These are phyloP conservation scores for Xanthoconium separans DNA, from an alignment of 1,284 basidiomycete species.

Conservation along the genomic window DNA sequence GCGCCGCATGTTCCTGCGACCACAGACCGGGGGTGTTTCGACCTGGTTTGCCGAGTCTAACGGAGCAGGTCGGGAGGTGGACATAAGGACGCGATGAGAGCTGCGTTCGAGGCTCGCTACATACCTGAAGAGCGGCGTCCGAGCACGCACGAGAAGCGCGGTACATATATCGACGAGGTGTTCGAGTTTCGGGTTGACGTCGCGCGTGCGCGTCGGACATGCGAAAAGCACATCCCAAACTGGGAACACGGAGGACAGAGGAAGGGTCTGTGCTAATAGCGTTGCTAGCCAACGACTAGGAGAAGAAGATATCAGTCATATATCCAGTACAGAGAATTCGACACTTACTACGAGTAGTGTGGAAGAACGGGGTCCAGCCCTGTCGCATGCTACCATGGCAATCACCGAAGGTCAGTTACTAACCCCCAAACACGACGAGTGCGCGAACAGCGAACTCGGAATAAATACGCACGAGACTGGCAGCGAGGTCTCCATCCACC, in stretches of 20 bases:
- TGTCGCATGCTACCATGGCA: conserved; percentile 45
- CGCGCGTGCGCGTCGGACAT: conserved; percentile 51
- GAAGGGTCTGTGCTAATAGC: conserved; percentile 68
- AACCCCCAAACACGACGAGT: neutral
- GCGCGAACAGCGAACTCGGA: neutral
- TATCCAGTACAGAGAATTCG: neutral
- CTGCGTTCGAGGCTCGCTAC: conserved; percentile 16
- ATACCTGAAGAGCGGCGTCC: conserved; percentile 55
- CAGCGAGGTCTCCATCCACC: conserved; percentile 64
- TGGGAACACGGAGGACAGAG: conserved; percentile 55
- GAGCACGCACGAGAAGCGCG: conserved; percentile 61
- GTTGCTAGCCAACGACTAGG: conserved; percentile 75
- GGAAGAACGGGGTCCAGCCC: conserved; percentile 71
- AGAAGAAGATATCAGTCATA: neutral
- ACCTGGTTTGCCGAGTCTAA: conserved; percentile 54
- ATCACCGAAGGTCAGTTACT: conserved; percentile 4
- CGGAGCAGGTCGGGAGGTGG: neutral
- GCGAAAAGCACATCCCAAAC: conserved; percentile 74
- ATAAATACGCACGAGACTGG: conserved; percentile 53
- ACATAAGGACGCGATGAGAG: neutral
- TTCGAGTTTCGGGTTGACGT: conserved; percentile 61
- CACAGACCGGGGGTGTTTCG: conserved; percentile 51
- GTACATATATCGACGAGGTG: conserved; percentile 66
- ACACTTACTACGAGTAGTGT: conserved; percentile 75
- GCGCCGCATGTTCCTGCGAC: conserved; percentile 43